Conservation (phyloP, 176 grass and related monocot species). For the Oryza australiensis region DNA sequence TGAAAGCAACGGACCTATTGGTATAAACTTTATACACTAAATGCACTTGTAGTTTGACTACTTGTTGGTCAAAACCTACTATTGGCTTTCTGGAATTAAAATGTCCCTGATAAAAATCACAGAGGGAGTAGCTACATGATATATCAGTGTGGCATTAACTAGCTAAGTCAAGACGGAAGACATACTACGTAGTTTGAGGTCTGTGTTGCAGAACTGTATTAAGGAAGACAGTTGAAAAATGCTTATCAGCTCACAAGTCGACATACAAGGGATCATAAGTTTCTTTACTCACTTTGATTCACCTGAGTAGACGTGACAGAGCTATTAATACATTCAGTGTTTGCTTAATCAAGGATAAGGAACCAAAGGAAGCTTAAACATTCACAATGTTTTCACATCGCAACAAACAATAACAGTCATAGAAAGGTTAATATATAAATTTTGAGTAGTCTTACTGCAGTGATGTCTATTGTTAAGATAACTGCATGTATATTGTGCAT, state of each 20-base stretch:
- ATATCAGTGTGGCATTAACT: neutral
- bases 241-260: neutral
- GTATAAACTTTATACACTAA: neutral
- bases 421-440: neutral
- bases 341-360: neutral
- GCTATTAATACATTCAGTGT: neutral
- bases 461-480: neutral
- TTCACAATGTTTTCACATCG: neutral
- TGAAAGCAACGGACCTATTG: no score
- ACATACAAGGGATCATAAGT: neutral
- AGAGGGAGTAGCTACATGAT: neutral
- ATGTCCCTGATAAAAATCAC: neutral
- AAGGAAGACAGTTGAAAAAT: neutral
- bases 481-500: neutral
- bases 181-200: neutral
- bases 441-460: neutral
- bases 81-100: neutral
- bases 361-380: neutral
- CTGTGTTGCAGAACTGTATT: neutral
- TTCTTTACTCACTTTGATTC: neutral
- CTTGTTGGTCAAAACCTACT: neutral
- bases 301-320: neutral
- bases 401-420: neutral
- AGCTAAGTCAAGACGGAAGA: neutral
- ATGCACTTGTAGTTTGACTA: neutral